Percentiles rank a stretch among this genome's conserved stretches.
Evolutionary conservation across 2,329 filamentous ascomycete species (phyloP).

Genomic region (Periconia sp.): DNA sequence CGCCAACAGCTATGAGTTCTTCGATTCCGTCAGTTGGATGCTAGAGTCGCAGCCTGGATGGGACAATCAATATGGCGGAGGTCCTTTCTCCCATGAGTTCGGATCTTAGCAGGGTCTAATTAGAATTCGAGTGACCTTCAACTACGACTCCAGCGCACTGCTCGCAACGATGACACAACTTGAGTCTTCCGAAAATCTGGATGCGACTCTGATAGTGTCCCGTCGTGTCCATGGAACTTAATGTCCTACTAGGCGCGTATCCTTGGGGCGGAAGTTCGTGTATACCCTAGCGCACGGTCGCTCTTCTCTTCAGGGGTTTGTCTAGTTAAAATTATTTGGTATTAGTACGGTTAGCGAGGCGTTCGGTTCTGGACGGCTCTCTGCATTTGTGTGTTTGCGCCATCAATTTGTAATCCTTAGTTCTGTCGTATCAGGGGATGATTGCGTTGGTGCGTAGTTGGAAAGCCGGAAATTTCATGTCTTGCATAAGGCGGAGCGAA

Average conservation of each 20-base stretch:
- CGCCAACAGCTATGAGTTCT: slow-evolving; percentile 67
- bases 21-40: slow-evolving; percentile 93
- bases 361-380: slow-evolving; percentile 1
- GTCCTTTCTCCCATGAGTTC: slow-evolving; percentile 39
- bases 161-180: no score
- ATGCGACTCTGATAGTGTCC: no score
- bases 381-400: background rate
- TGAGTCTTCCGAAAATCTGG: no score
- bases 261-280: background rate
- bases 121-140: background rate
- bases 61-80: slow-evolving; percentile 27
- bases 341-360: slow-evolving; percentile 13
- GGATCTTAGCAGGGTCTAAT: slow-evolving; percentile 23
- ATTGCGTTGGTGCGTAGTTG: no score
- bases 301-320: background rate
- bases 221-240: no score
- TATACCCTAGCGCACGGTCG: background rate
- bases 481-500: no score
- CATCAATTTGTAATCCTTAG: background rate
- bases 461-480: background rate
- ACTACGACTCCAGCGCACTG: background rate
- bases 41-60: slow-evolving; percentile 69
- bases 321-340: background rate
- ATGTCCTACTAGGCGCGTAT: no score
- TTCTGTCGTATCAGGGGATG: no score